Evolutionary conservation across 2,329 filamentous ascomycete species (phyloP), one percentile per base, ranked within the genome.

Genomic region (Trichoderma sp.): DNA sequence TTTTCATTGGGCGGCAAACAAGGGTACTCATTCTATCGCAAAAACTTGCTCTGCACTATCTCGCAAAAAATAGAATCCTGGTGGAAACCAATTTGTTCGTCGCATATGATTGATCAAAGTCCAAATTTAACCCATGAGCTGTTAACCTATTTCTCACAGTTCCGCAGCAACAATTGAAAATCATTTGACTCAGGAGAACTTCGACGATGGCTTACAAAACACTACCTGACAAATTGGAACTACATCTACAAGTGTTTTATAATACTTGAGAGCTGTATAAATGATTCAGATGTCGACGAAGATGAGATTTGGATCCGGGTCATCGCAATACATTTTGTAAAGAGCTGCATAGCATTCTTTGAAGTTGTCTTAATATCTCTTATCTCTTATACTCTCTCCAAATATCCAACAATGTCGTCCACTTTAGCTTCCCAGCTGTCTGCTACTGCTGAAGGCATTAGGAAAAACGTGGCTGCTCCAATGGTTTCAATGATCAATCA

Each of bases 381-480:
- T 52, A 28, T 63, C 14, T 10, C 26, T 52, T 5, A 37, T 52
- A 49, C 14, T 6, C 14, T 39, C 10, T 26, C 6, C 28, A 24
- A 54, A n/a, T 26, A 37, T 24, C 28, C 37, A 46, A 66, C 13
- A 56, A 65, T 65, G 61, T 26, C 51, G 51, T n/a, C 51, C 1
- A 65, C 61, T 13, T 26, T 65, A 10, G 61, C 61, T 55, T 6
- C 61, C 2, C 61, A 66, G n/a, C 18, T 66, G 52, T 7, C 52
- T 5, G 21, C 13, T 1, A 3, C 32, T 14, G 26, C 21, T 26
- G 52, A 58, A 8, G 28, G 39, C 6, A n/a, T 66, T 8, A 46
- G 16, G 26, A n/a, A 66, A 14, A 56, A 66, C n/a, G 52, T 37
- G 14, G 37, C 63, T 24, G 28, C 51, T 34, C 37, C 51, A 2